Evolutionary conservation across 805 yeast genomes (phyloP), one percentile per base, ranked within the genome.

Genomic region (Yarrowia phangngaensis): DNA sequence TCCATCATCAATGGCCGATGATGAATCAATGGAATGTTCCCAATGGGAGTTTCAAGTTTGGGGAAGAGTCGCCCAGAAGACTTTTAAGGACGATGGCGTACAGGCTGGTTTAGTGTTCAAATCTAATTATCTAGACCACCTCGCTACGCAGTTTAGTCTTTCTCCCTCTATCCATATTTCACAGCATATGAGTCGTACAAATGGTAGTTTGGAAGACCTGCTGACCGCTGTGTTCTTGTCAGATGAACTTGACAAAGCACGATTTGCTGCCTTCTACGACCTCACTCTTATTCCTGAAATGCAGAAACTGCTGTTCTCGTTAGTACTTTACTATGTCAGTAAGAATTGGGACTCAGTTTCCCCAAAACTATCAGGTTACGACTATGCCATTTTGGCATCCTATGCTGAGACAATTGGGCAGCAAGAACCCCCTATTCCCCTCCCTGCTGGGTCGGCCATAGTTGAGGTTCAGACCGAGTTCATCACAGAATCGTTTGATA

Each of bases 1-100:
- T 26, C 45, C 45, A 6, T 38, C 45, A 1, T 38, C 45, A 6
- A 38, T 38, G 45, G 32, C 24, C 5, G 45, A 31, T 13, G 45
- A 28, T 16, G 45, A 38, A 19, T 27, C 45, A 8, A 38, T 38
- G 45, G 32, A 38, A 19, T 22, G 32, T 14, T 38, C 45, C 6
- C 45, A 38, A 9, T 38, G 45, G 45, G 45, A 38, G 32, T 38
- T 38, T 14, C 45, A 38, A 19, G 45, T 38, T 4, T 38, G 45
- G 45, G 45, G 45, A 19, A 7, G 45, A 26, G 45, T 38, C 9
- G 24, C 11, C 7, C 45, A 38, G 17, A 38, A 38, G 24, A 17
- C 24, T 17, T 38, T 38, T 19, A 38, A 27, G 24, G 24, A 38
- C 3, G 45, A 38, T 6, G 45, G 24, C 9, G 16, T 9, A 13